phyloP scores from a whole-genome alignment of 177 flowering plant genomes.

The Vitis hybrid region DNA sequence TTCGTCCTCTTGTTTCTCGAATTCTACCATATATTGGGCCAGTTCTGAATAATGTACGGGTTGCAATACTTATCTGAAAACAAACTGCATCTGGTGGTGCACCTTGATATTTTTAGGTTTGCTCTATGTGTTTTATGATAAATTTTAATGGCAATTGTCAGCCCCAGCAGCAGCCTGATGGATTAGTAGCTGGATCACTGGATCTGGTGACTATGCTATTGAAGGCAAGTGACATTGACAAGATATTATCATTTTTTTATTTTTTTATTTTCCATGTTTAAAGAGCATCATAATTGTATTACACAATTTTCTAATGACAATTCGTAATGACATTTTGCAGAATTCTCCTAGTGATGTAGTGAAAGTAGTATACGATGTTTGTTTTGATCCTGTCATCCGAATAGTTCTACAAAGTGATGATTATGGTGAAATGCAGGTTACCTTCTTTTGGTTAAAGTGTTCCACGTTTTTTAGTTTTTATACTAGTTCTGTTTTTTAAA shows the following conservation, averaged over 20 bases:
- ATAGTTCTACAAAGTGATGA: slow-evolving; percentile 81
- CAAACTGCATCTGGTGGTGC: neutral
- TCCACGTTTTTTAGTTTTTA: neutral
- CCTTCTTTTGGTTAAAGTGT: neutral
- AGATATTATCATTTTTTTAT: neutral
- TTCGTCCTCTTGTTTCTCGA: slow-evolving; percentile 69
- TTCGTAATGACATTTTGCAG: slow-evolving; percentile 43
- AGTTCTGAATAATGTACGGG: slow-evolving; percentile 65
- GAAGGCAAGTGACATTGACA: slow-evolving; percentile 52
- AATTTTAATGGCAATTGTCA: slow-evolving; percentile 32
- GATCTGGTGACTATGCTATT: slow-evolving; percentile 91
- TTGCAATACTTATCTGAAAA: neutral
- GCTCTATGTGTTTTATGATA: slow-evolving; percentile 16
- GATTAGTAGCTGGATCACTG: slow-evolving; percentile 87
- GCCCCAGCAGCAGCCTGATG: slow-evolving; percentile 87
- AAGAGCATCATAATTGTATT: neutral
- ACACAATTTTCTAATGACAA: slow-evolving; percentile 16
- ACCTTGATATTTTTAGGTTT: neutral
- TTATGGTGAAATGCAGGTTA: slow-evolving; percentile 91
- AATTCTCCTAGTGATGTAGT: slow-evolving; percentile 77
- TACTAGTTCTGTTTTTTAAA: neutral
- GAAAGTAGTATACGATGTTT: slow-evolving; percentile 68
- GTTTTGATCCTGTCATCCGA: slow-evolving; percentile 66
- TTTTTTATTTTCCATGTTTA: neutral
- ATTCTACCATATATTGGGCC: slow-evolving; percentile 75